A percentile compares a stretch with the other conserved stretches of the same genome.
phyloP scores from a whole-genome alignment of 148 eudicot species.

The Dysphania ambrosioides region DNA sequence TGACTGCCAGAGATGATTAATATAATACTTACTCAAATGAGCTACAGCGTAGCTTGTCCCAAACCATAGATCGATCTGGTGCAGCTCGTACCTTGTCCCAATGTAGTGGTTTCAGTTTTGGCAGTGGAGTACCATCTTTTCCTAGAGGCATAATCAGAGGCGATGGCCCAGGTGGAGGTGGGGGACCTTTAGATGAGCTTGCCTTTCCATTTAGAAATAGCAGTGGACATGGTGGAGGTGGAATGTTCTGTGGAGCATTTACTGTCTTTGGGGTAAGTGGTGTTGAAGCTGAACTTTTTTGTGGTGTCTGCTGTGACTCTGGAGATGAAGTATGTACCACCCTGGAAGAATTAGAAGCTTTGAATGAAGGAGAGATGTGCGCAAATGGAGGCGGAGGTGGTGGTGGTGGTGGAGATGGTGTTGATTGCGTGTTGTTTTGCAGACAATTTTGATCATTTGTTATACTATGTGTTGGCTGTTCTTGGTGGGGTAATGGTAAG shows the following conservation, averaged over 20 bases:
- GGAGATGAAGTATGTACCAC: constrained; percentile 17
- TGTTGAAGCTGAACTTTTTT: constrained; percentile 10
- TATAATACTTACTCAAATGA: constrained; percentile 77
- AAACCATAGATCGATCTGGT: constrained; percentile 82
- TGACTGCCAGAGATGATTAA: neutral
- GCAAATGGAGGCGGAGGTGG: constrained; percentile 30
- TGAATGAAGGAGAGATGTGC: constrained; percentile 23
- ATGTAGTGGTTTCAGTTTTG: constrained; percentile 93
- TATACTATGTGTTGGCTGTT: neutral
- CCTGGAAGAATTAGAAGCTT: constrained; percentile 20
- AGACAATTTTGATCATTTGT: neutral
- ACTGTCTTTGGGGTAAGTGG: constrained; percentile 26
- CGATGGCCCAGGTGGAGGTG: constrained; percentile 52
- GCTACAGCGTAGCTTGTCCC: constrained; percentile 89
- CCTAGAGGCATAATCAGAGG: constrained; percentile 41
- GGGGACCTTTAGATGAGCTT: constrained; percentile 40
- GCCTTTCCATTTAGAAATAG: constrained; percentile 37
- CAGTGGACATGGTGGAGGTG: constrained; percentile 76
- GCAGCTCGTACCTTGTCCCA: constrained; percentile 99
- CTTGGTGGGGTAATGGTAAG: neutral
- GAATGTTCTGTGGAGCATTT: constrained; percentile 33
- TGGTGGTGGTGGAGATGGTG: constrained; percentile 38
- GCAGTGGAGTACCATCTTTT: constrained; percentile 77
- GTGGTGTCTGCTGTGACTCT: constrained; percentile 29
- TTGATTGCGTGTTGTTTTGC: constrained; percentile 4